phyloP scores from a whole-genome alignment of 768 basidiomycete species.

The Lactifluus echinatus region DNA sequence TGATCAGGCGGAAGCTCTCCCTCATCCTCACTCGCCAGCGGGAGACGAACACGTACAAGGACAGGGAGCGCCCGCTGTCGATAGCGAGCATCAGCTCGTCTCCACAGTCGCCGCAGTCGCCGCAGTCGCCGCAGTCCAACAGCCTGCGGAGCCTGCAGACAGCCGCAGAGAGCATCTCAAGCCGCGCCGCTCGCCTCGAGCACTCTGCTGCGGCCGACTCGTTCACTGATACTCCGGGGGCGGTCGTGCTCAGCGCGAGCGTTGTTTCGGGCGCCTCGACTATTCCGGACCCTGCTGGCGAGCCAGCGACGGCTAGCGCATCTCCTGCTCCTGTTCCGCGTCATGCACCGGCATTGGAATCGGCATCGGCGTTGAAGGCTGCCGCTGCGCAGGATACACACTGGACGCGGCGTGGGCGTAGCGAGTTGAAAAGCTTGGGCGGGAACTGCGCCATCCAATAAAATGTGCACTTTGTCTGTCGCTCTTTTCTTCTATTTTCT shows the following conservation, averaged over 20 bases:
- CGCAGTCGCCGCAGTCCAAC: conserved; percentile 33
- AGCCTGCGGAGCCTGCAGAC: conserved; percentile 54
- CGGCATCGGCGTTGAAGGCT: background rate
- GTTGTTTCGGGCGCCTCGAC: background rate
- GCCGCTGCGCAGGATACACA: background rate
- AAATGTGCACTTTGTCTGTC: background rate
- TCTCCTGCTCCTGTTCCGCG: background rate
- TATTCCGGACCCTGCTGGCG: background rate
- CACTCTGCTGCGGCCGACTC: background rate
- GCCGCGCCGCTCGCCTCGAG: conserved; percentile 22
- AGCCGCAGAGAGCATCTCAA: conserved; percentile 37
- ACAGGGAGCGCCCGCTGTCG: conserved; percentile 42
- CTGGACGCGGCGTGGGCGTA: conserved; percentile 7
- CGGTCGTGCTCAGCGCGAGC: background rate
- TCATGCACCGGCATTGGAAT: background rate
- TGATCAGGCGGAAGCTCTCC: conserved; percentile 28
- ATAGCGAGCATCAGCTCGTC: conserved; percentile 43
- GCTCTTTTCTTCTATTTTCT: background rate
- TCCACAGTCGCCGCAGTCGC: background rate
- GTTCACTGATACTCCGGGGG: background rate
- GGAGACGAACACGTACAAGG: conserved; percentile 21
- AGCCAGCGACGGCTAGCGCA: background rate
- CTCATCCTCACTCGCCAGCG: conserved; percentile 30
- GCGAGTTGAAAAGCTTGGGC: conserved; percentile 2
- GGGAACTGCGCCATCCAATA: conserved; percentile 13